Evolutionary conservation across 768 basidiomycete species (phyloP).

Genomic region (Lyophyllum atratum): DNA sequence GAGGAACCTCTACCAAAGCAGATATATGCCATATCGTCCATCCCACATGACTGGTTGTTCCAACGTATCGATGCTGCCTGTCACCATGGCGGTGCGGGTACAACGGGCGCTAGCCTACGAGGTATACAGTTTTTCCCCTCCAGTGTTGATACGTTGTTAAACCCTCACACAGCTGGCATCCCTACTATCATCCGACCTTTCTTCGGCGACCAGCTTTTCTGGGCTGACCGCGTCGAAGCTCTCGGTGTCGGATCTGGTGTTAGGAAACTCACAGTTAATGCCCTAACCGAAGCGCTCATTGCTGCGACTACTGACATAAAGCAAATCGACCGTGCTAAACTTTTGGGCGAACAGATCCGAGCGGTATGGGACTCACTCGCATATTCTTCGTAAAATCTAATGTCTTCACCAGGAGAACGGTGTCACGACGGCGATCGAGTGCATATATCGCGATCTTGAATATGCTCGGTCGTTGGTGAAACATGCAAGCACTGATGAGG

Average conservation of each 20-base stretch:
- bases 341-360: constrained; percentile 86
- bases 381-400: constrained; percentile 1
- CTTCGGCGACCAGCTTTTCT: constrained; percentile 98
- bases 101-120: constrained; percentile 91
- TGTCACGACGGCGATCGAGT: constrained; percentile 90
- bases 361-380: constrained; percentile 46
- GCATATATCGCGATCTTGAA: constrained; percentile 94
- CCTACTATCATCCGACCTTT: constrained; percentile 97
- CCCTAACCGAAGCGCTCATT: constrained; percentile 74
- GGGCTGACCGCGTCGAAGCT: constrained; percentile 97
- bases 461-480: constrained; percentile 91
- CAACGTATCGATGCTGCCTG: constrained; percentile 93
- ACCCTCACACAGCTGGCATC: constrained; percentile 64
- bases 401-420: constrained; percentile 75
- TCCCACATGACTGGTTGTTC: constrained; percentile 98
- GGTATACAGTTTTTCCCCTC: constrained; percentile 45
- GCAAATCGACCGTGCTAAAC: constrained; percentile 83
- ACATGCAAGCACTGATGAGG: constrained; percentile 39
- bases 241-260: constrained; percentile 89
- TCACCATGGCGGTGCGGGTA: constrained; percentile 97
- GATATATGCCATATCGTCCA: constrained; percentile 82
- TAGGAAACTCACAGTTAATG: constrained; percentile 81
- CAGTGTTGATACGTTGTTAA: neutral
- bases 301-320: constrained; percentile 85
- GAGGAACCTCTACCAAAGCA: constrained; percentile 75